Evolutionary conservation across 768 basidiomycete genomes (phyloP).

Genomic region (Cubamyces lactineus): DNA sequence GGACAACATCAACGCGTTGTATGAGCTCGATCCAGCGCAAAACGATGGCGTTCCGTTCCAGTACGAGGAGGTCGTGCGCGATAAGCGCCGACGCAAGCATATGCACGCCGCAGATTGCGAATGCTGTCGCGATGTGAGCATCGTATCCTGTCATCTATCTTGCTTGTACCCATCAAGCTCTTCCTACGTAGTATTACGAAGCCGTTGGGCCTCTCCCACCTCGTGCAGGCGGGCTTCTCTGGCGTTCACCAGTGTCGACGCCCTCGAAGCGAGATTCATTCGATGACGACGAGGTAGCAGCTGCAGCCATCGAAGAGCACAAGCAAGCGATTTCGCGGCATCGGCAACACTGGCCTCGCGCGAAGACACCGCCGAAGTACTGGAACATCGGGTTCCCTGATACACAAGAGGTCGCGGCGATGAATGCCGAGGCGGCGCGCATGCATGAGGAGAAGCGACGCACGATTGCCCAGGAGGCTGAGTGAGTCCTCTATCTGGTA

Average conservation of each 20-base stretch:
- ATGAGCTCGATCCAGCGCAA: conserved; percentile 62
- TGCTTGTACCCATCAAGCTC: conserved; percentile 1
- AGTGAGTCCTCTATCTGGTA: conserved; percentile 37
- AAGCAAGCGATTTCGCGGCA: conserved; percentile 74
- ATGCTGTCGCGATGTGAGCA: conserved; percentile 69
- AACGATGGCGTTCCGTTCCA: conserved; percentile 71
- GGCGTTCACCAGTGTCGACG: conserved; percentile 57
- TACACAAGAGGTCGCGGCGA: conserved; percentile 78
- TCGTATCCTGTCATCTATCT: conserved; percentile 27
- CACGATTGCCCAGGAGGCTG: conserved; percentile 61
- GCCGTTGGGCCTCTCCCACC: conserved; percentile 72
- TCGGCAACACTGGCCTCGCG: conserved; percentile 68
- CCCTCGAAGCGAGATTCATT: conserved; percentile 26
- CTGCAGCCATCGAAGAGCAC: conserved; percentile 51
- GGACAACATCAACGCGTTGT: conserved; percentile 62
- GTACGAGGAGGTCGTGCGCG: conserved; percentile 78
- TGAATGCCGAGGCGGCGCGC: conserved; percentile 72
- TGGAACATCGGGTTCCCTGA: conserved; percentile 91
- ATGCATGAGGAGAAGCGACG: conserved; percentile 71
- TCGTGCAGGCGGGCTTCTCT: conserved; percentile 67
- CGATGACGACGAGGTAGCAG: conserved; percentile 14
- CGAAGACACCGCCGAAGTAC: conserved; percentile 82
- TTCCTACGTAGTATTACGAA: conserved; percentile 69
- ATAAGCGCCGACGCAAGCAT: conserved; percentile 59
- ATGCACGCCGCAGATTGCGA: conserved; percentile 83